These are phyloP conservation scores for Clonostachys rosea DNA, from an alignment of 2,329 filamentous ascomycete species.

Conservation along the genomic window DNA sequence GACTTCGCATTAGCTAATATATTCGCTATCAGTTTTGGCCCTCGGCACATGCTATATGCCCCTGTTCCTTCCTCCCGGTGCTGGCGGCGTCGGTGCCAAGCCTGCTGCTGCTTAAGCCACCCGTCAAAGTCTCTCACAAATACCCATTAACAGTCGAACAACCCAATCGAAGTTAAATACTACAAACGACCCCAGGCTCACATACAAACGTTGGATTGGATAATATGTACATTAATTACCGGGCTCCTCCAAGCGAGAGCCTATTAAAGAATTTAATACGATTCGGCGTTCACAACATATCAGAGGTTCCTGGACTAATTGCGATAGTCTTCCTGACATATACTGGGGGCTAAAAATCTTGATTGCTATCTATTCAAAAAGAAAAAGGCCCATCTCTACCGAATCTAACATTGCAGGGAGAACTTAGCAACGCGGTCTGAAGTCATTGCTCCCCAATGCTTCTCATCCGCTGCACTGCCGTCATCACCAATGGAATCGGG, in stretches of 20 bases:
- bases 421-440: slow-evolving; percentile 1
- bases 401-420: not conserved
- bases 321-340: no score
- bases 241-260: no score
- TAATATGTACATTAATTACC: no score
- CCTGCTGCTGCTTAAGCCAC: no score
- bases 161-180: no score
- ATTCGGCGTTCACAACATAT: no score
- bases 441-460: slow-evolving; percentile 3
- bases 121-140: no score
- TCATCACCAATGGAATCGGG: slow-evolving; percentile 1
- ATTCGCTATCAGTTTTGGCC: slow-evolving; percentile 47
- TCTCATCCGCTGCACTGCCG: slow-evolving; percentile 1
- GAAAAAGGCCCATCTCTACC: not conserved
- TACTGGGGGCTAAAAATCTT: no score
- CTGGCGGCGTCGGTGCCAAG: slow-evolving; percentile 4
- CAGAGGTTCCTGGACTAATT: not conserved
- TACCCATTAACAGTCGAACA: no score
- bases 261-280: no score
- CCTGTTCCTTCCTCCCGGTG: slow-evolving; percentile 39
- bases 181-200: not conserved
- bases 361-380: not conserved
- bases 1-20: not conserved
- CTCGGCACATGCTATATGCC: slow-evolving; percentile 48
- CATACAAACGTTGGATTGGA: no score